Percentiles rank a stretch among this genome's conserved stretches.
Evolutionary conservation across 306 rosid genomes (phyloP).

Genomic region (Cucurbita ficifolia): DNA sequence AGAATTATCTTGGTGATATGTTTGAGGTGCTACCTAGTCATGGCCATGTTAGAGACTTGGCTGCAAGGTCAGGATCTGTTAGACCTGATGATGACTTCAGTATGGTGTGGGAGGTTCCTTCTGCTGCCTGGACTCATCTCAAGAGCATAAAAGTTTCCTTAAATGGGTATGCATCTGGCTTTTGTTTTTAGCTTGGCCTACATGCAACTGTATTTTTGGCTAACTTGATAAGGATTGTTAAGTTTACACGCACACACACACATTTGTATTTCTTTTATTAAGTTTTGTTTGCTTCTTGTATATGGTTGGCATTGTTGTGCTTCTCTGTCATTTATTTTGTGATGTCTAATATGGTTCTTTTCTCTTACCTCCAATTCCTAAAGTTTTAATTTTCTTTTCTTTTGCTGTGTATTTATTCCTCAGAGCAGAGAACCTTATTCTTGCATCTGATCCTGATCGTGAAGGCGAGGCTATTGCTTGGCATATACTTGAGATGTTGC

Average conservation of each 20-base stretch:
- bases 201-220: not conserved
- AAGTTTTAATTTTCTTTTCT: constrained; percentile 11
- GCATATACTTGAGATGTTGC: constrained; percentile 93
- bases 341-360: constrained; percentile 2
- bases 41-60: constrained; percentile 98
- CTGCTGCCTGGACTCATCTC: constrained; percentile 93
- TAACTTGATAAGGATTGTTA: not conserved
- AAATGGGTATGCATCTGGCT: constrained; percentile 44
- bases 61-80: constrained; percentile 94
- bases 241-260: not conserved
- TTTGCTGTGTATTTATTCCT: constrained; percentile 27
- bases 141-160: constrained; percentile 82
- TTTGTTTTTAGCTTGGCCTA: not conserved
- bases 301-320: not conserved
- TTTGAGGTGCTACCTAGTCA: constrained; percentile 92
- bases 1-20: constrained; percentile 80
- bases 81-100: constrained; percentile 93
- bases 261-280: not conserved
- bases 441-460: constrained; percentile 99
- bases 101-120: constrained; percentile 99
- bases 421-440: constrained; percentile 97
- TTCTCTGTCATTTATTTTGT: not conserved
- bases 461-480: constrained; percentile 99
- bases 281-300: not conserved
- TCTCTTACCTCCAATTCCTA: constrained; percentile 9